Base-by-base conservation (phyloP, 768 basidiomycete genomes). In the Trametes elegans region DNA sequence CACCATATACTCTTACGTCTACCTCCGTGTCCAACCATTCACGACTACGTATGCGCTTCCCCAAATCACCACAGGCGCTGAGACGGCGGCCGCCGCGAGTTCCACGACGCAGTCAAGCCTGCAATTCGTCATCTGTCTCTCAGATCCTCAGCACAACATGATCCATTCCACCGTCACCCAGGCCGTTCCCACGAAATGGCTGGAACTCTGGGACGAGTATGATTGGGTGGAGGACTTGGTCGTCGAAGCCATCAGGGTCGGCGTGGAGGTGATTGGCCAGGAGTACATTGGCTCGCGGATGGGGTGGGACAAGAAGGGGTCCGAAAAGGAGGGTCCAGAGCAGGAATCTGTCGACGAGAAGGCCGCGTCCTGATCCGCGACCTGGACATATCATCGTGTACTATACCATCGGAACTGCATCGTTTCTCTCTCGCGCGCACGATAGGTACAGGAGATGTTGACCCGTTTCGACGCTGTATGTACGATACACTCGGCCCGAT, bases 221-320 rank as follows among this genome's bases (percentile, higher is more conserved):
- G 87, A 90, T 39, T 96, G 97, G 97, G 94, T 98, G 11, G 97
- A 99, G 71, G 95, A 99, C 66, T 70, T 89, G 34, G 81, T 98
- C 57, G 95, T 94, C 4, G 96, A 98, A 64, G 81, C 84, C 0
- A 72, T 99, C 54, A 76, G 91, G 52, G 76, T 92, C 13, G 90
- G 88, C 7, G 83, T 96, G 26, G 95, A 98, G 73, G 83, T 94
- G 16, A 74, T 98, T 56, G 93, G 93, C 2, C 94, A 98, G 71
- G 92, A 96, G 65, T 95, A 95, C 65, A 76, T 95, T 13, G 89
- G 87, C 36, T 78, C 82, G 29, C 75, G 93, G 54, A 94, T 94
- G 93, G 85, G 91, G 1, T 93, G 91, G 88, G 78, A 74, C 45
- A 59, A 64, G 53, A 58, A 51, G 59, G 49, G 43, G 18, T 36